Evolutionary conservation across 768 basidiomycete genomes (phyloP), one percentile per base, ranked within the genome.

Genomic region (Collybia sordida): DNA sequence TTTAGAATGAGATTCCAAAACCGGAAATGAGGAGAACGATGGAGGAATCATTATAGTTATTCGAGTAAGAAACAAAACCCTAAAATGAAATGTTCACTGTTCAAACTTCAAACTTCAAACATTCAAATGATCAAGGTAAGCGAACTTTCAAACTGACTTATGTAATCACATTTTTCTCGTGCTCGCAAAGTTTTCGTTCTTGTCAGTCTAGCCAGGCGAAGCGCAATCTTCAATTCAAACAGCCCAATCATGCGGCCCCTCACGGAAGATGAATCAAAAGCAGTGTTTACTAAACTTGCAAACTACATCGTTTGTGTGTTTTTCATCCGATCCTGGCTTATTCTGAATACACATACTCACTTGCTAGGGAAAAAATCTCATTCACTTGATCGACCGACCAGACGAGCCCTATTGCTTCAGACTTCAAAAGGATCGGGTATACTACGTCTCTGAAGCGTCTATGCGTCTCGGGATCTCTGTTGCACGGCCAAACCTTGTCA

Each of bases 341-440:
- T 14, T 28, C 28, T 18, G n/a, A 15, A 44, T 42, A 24, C 52
- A 42, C 45, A 37, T 38, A 43, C n/a, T 51, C 27, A n/a, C 18
- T 43, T 43, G 45, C 17, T 63, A 95, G 93, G 97, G 97, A 53
- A 95, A 94, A 70, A 98, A 98, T 62, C 78, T 99, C 15, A 86
- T 98, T 24, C 92, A 97, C 64, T 80, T 98, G 55, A 91, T 98
- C 53, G 96, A 98, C 77, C 77, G 95, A 62, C 82, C 86, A 57
- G 95, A 97, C 64, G 95, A 97, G 61, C 86, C 92, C 12, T 89
- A 96, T 68, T 97, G 95, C 72, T 98, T 98, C 73, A 85, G 96
- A 53, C 70, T 98, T 28, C 94, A 98, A 64, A 91, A 83, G 61
- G 96, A 96, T 67, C 80, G 93, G 47, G 95, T 99, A 17, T 98